phyloP scores from a whole-genome alignment of 768 basidiomycete species.

The Boletus subcaerulescens region DNA sequence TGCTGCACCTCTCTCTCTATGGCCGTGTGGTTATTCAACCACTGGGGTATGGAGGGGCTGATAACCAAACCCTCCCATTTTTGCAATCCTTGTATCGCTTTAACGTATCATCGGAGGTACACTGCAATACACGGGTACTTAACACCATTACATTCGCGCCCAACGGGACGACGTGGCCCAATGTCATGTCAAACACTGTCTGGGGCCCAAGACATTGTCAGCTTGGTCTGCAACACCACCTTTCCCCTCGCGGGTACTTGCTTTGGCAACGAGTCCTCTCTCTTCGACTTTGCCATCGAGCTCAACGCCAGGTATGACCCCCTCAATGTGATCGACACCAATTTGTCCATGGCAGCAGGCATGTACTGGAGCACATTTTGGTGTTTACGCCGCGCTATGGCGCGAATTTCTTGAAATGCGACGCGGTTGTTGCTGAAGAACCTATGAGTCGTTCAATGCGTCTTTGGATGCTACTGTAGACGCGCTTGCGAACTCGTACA shows the following conservation, averaged over 20 bases:
- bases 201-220: slow-evolving; percentile 2
- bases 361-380: not conserved
- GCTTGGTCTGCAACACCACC: not conserved
- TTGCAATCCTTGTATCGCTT: not conserved
- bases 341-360: not conserved
- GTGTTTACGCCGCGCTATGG: not conserved
- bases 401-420: not conserved
- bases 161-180: not conserved
- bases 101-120: not conserved
- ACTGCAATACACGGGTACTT: not conserved
- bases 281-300: not conserved
- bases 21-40: slow-evolving; percentile 11
- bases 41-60: slow-evolving; percentile 1
- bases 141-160: not conserved
- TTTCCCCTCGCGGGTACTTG: not conserved
- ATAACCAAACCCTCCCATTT: not conserved
- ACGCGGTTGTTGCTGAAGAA: slow-evolving; percentile 2
- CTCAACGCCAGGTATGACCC: not conserved
- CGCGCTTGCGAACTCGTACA: not conserved
- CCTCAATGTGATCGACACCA: not conserved
- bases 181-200: not conserved
- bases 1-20: slow-evolving; percentile 1
- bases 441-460: not conserved
- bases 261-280: not conserved
- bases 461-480: not conserved